Base-by-base conservation (phyloP, 306 rosid genomes). In the Trifolium subterraneum region DNA sequence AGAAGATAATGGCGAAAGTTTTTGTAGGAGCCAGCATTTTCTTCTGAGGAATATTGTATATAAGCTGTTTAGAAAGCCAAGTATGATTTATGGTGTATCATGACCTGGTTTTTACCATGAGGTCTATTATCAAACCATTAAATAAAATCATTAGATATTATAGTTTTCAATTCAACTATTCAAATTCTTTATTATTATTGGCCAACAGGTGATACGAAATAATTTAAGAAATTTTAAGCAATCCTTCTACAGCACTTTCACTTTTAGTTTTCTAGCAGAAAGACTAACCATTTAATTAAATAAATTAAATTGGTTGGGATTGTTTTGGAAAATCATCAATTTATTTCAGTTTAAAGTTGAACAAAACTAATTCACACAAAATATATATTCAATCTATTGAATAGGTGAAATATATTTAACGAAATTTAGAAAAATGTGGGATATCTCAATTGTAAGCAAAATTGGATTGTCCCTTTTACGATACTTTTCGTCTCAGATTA, bases 1-100 rank as follows among this genome's bases (percentile, higher is more conserved):
- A 48, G 70, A 76, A 23, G 72, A 71, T 62, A 58, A 76, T 29
- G 67, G 73, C 66, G 80, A 70, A 75, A 78, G 22, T 61, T 84
- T 84, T 77, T 78, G 64, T 64, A 71, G 77, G 39, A 38, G 79
- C 25, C 31, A 23, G 36, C 72, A 33, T 70, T 68, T 75, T 56
- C 78, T 79, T 62, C 70, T 59, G 64, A 81, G 71, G 56, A 56
- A 60, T 31, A 62, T 67, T 76, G 71, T 80, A 41, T 50, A 48
- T 42, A 64, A 55, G 78, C 82, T 44, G 68, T 61, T 62, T 35
- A 64, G 62, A 65, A 71, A 50, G 59, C 22, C 2, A 8, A 71
- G 60, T 25, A 16, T 67, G 27, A 62, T 58, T 35, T 71, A 31
- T 54, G 50, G 33, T 10, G 42, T 29, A 60, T 60, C 12, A 60